Percentiles rank a stretch among this genome's conserved stretches.
phyloP scores from a whole-genome alignment of 1,284 basidiomycete genomes.

The Fomitopsis schrenkii region DNA sequence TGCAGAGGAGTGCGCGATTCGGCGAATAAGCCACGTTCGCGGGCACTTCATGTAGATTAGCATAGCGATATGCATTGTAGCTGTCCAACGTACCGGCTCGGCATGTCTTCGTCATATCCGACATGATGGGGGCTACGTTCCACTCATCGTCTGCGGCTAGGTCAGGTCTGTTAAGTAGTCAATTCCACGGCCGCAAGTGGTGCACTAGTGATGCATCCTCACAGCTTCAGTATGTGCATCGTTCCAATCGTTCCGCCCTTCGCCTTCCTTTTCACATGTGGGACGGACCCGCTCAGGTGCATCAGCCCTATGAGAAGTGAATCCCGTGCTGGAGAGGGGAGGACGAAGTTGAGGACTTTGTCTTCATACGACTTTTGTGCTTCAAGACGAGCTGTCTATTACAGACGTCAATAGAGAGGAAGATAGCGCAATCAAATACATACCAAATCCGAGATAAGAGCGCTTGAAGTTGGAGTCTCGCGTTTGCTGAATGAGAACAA shows the following conservation, averaged over 20 bases:
- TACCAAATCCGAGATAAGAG: neutral
- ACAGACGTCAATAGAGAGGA: neutral
- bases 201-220: slow-evolving; percentile 16
- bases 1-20: slow-evolving; percentile 50
- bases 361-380: slow-evolving; percentile 32
- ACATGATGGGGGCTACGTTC: slow-evolving; percentile 42
- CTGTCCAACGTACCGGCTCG: slow-evolving; percentile 18
- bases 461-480: neutral
- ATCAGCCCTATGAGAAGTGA: slow-evolving; percentile 41
- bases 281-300: slow-evolving; percentile 37
- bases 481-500: slow-evolving; percentile 18
- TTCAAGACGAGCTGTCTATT: neutral
- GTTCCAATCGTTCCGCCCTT: slow-evolving; percentile 47
- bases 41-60: slow-evolving; percentile 35
- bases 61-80: neutral
- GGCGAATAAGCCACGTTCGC: slow-evolving; percentile 49
- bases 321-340: slow-evolving; percentile 24
- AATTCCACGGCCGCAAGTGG: neutral
- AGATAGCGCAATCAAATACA: neutral
- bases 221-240: slow-evolving; percentile 52
- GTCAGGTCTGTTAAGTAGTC: slow-evolving; percentile 40
- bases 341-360: slow-evolving; percentile 38
- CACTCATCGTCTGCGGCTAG: slow-evolving; percentile 49
- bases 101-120: slow-evolving; percentile 37
- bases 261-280: slow-evolving; percentile 26